Evolutionary conservation across 2,329 filamentous ascomycete genomes (phyloP), one percentile per base, ranked within the genome.

Genomic region (Zasmidium cellare): DNA sequence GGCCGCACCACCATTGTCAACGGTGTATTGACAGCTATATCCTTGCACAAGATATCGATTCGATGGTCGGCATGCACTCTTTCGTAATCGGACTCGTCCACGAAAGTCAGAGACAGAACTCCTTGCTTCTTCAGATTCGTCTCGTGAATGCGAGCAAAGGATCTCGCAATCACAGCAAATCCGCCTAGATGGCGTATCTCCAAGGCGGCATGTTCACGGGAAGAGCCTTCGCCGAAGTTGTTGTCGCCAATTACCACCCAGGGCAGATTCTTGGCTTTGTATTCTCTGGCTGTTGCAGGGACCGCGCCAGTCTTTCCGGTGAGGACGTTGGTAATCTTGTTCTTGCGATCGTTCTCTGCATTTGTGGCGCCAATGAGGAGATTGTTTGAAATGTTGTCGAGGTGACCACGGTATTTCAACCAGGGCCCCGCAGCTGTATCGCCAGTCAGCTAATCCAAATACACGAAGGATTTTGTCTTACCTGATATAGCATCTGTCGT

Each of bases 71-170:
- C 89, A 75, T 89, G 86, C 78, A 99, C 92, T 85, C 91, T 96
- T 78, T 99, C 94, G 79, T 99, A 99, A 79, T 99, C 94, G 75
- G 89, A 93, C 56, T 93, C 92, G 75, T 97, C 87, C 57, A 86
- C 80, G 82, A 99, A 99, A 71, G 92, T 97, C 66, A 99, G 85
- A 72, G 94, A 94, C 81, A 99, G 89, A 92, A 99, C 97, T 80
- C 94, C 94, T 87, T 99, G 94, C 89, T 99, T 99, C 91, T 99
- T 99, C 83, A 99, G 81, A 87, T 99, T 99, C 83, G 94, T 99
- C 85, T 99, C 94, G 85, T 99, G 94, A 74, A 99, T 99, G 89
- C 94, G 93, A 72, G 94, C 94, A 75, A 99, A 99, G 65, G 86
- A 91, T 75, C 91, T 88, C 74, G 89, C 92, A 76, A 99, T 96